These are phyloP conservation scores for Asterophora parasitica DNA, from an alignment of 768 basidiomycete species.

Conservation along the genomic window DNA sequence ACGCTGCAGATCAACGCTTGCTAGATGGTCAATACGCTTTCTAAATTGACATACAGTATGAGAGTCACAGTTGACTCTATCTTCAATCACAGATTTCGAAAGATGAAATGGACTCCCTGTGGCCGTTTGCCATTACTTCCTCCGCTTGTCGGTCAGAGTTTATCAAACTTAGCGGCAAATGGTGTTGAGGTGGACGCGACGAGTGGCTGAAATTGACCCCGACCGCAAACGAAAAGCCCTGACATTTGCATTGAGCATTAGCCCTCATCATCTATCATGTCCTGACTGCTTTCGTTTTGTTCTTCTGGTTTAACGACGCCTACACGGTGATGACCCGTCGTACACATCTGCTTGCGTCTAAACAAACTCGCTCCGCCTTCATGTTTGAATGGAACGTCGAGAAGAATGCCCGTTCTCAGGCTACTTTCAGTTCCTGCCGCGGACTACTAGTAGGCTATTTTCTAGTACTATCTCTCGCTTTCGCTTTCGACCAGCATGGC, in stretches of 20 bases:
- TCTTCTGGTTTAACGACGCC: background rate
- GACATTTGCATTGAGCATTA: too few relatives aligned
- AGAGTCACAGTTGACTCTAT: too few relatives aligned
- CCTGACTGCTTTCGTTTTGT: background rate
- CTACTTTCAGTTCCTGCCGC: background rate
- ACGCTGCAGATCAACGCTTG: too few relatives aligned
- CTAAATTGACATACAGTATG: too few relatives aligned
- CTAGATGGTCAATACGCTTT: too few relatives aligned
- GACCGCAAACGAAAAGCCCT: background rate
- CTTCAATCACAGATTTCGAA: too few relatives aligned
- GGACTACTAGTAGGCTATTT: too few relatives aligned
- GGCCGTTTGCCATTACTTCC: too few relatives aligned
- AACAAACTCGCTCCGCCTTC: background rate
- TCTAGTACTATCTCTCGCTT: background rate
- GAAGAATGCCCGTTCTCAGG: background rate
- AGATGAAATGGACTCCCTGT: too few relatives aligned
- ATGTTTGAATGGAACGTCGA: background rate
- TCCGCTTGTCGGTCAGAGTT: background rate
- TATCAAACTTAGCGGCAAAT: background rate
- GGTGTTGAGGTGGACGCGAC: background rate
- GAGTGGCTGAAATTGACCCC: background rate
- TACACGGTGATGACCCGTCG: background rate
- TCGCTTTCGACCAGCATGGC: conserved; percentile 7
- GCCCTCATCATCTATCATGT: background rate
- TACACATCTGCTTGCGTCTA: background rate